These are phyloP conservation scores for Heteromeles arbutifolia DNA, from an alignment of 306 rosid species.

Conservation along the genomic window DNA sequence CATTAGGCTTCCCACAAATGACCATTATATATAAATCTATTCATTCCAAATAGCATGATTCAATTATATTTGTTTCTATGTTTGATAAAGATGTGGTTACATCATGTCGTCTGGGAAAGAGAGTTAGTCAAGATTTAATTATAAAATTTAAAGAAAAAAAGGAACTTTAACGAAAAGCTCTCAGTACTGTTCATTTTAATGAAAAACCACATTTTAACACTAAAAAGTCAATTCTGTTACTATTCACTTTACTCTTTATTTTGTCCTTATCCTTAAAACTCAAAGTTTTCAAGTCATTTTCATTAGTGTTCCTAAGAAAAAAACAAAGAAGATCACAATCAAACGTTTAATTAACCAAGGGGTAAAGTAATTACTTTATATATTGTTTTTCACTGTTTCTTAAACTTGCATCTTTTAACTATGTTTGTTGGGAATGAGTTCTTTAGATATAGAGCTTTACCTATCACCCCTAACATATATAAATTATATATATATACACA, in stretches of 20 bases:
- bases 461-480: too few species aligned
- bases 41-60: background rate
- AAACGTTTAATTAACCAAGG: background rate
- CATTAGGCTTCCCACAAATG: conserved; percentile 21
- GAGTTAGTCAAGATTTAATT: too few species aligned
- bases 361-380: background rate
- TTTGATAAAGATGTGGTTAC: background rate
- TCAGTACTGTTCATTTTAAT: too few species aligned
- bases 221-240: too few species aligned
- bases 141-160: background rate
- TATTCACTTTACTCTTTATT: too few species aligned
- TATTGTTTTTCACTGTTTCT: background rate
- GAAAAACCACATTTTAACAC: too few species aligned
- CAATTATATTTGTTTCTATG: background rate
- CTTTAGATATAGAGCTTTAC: too few species aligned
- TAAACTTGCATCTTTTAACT: background rate
- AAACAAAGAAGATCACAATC: background rate
- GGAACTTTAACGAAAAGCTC: too few species aligned
- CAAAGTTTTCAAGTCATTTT: too few species aligned
- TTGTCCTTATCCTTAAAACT: too few species aligned
- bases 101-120: background rate
- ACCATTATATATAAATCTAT: background rate
- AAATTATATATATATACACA: too few species aligned
- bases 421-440: background rate
- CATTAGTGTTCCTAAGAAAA: too few species aligned